phyloP scores from a whole-genome alignment of 1,139 yeast genomes.

The Nakaseomyces delphensis region DNA sequence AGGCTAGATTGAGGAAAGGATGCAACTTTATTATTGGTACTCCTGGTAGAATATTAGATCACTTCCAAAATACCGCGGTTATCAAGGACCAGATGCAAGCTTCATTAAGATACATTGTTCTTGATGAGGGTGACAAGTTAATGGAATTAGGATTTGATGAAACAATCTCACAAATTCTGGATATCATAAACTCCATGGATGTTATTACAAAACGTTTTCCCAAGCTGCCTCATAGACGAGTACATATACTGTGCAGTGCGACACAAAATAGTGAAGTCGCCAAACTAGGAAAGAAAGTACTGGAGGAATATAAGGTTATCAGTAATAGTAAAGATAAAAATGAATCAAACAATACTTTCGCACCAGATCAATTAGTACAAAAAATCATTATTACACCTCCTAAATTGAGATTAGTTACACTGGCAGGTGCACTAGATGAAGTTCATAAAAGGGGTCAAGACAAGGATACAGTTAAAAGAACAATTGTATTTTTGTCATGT shows the following conservation, averaged over 20 bases:
- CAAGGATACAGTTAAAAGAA: conserved; percentile 35
- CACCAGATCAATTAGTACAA: conserved; percentile 88
- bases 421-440: conserved; percentile 55
- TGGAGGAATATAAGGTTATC: conserved; percentile 64
- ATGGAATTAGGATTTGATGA: conserved; percentile 96
- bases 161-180: conserved; percentile 69
- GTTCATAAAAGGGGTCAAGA: conserved; percentile 31
- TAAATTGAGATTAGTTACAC: conserved; percentile 73
- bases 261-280: conserved; percentile 77
- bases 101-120: conserved; percentile 69
- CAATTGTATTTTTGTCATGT: conserved; percentile 85
- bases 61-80: conserved; percentile 73
- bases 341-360: conserved; percentile 34
- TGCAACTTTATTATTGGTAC: conserved; percentile 84
- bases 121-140: conserved; percentile 93
- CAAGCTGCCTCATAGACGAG: conserved; percentile 57
- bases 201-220: conserved; percentile 40
- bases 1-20: conserved; percentile 84
- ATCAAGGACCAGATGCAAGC: conserved; percentile 63
- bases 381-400: conserved; percentile 79
- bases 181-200: conserved; percentile 42
- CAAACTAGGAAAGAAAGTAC: conserved; percentile 67
- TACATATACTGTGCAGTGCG: conserved; percentile 86
- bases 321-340: conserved; percentile 35
- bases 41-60: conserved; percentile 88